These are phyloP conservation scores for Corymbia citriodora DNA, from an alignment of 441 rosid genomes.

Conservation along the genomic window DNA sequence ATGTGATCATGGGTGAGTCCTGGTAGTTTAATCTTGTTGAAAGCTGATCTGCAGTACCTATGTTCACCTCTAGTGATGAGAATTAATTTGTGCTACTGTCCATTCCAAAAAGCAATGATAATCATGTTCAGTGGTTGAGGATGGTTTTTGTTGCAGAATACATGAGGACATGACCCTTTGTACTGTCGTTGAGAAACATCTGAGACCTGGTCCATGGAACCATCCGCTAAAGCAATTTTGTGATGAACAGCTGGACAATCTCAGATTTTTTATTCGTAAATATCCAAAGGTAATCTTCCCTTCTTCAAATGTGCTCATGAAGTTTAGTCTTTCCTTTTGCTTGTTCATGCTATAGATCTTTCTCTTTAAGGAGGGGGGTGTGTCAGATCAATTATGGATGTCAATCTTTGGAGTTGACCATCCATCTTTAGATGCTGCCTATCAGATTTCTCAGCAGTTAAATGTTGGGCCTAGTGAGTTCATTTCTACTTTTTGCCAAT, in stretches of 20 bases:
- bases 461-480: not conserved
- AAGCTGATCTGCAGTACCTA: not conserved
- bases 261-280: slow-evolving; percentile 55
- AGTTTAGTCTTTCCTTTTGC: not conserved
- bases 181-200: slow-evolving; percentile 56
- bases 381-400: not conserved
- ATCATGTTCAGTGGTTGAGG: not conserved
- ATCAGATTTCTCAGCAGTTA: not conserved
- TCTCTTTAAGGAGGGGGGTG: not conserved
- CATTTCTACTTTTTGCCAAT: not conserved
- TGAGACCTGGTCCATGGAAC: slow-evolving; percentile 71
- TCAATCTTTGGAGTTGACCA: not conserved
- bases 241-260: slow-evolving; percentile 42
- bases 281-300: slow-evolving; percentile 46
- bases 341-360: not conserved
- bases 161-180: slow-evolving; percentile 50
- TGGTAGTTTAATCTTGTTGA: not conserved
- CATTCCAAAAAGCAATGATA: not conserved
- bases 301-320: not conserved
- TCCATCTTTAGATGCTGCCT: not conserved
- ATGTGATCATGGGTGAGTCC: slow-evolving; percentile 56
- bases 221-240: slow-evolving; percentile 56
- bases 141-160: slow-evolving; percentile 35
- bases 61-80: not conserved
- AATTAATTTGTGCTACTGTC: not conserved